phyloP scores from a whole-genome alignment of 495 filamentous ascomycete genomes.

The Talaromyces stipitatus region DNA sequence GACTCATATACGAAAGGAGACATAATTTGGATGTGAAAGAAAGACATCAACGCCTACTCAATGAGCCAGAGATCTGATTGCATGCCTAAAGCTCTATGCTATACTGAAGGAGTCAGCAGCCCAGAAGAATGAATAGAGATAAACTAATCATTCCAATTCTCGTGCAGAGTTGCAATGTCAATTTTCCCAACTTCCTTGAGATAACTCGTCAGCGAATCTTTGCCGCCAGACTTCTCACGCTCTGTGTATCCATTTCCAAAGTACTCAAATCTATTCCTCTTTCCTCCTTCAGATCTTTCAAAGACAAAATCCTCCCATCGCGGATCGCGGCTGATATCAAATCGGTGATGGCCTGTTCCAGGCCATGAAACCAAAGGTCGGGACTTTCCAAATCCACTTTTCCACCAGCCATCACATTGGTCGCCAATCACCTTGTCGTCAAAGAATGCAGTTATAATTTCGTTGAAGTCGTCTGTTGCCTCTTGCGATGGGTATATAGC shows the following conservation, averaged over 20 bases:
- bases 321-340: slow-evolving; percentile 1
- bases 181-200: not conserved
- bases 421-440: not conserved
- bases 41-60: not conserved
- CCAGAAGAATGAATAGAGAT: not conserved
- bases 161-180: not conserved
- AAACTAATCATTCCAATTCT: not conserved
- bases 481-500: not conserved
- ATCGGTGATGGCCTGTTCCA: not conserved
- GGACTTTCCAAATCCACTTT: not conserved
- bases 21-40: too few species aligned
- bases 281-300: not conserved
- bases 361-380: not conserved
- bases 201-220: not conserved
- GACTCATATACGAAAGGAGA: not conserved
- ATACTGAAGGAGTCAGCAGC: too few species aligned
- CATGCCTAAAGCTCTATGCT: too few species aligned
- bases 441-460: not conserved
- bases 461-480: slow-evolving; percentile 1
- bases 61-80: too few species aligned
- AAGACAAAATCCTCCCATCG: slow-evolving; percentile 3
- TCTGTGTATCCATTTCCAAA: slow-evolving; percentile 2
- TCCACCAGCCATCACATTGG: slow-evolving; percentile 1
- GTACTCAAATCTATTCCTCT: not conserved
- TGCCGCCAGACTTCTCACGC: not conserved